Evolutionary conservation across 78 protist genomes (phyloP).

Genomic region (Emiliania huxleyi): DNA sequence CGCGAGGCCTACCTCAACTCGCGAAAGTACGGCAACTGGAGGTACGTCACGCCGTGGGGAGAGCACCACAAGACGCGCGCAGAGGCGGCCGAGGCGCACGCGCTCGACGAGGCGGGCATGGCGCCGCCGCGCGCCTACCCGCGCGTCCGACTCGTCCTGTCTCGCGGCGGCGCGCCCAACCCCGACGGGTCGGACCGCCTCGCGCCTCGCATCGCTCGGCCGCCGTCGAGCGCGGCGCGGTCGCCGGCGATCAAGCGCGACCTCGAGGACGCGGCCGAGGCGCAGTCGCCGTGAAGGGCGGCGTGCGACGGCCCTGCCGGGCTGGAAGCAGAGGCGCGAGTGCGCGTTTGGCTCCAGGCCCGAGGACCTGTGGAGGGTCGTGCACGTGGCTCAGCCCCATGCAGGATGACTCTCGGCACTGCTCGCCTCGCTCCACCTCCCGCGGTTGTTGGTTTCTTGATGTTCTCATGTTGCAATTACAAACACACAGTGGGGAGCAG

Average conservation of each 20-base stretch:
- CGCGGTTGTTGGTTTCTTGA: too few species aligned
- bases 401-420: neutral
- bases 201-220: neutral
- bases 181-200: neutral
- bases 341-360: neutral
- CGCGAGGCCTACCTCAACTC: neutral
- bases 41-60: neutral
- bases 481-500: too few species aligned
- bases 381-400: neutral
- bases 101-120: neutral
- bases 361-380: neutral
- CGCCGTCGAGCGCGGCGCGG: too few species aligned
- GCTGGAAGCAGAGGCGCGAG: neutral
- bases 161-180: neutral
- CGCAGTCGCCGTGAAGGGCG: too few species aligned
- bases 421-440: neutral
- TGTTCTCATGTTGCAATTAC: too few species aligned
- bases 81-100: neutral
- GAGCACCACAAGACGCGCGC: neutral
- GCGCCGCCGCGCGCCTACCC: neutral
- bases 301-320: neutral
- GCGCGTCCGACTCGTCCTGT: neutral
- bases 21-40: neutral
- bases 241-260: too few species aligned
- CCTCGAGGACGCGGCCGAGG: too few species aligned